Base-by-base conservation (phyloP, 2,329 filamentous ascomycete genomes). In the Grosmannia clavigera region DNA sequence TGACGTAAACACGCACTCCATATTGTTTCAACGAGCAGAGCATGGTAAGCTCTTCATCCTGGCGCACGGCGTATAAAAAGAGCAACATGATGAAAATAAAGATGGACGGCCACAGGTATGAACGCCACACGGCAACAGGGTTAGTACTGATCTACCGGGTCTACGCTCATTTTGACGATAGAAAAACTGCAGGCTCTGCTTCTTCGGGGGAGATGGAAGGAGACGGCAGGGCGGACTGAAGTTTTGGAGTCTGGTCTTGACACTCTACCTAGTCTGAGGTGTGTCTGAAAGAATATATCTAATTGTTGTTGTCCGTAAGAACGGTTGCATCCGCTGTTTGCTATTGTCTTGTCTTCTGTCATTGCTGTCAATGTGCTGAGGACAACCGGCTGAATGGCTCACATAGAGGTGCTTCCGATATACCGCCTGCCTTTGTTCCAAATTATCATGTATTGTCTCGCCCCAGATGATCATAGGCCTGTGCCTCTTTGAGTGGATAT, bases 171-270 rank as follows among this genome's bases (percentile, higher is more conserved):
- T 16, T 11, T 29, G 14, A 54, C 12, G 33, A 53, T 56, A 58
- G 31, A 59, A 54, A 38, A 16, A 16, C 19, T 29, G n/a, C 14
- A 16, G 9, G 22, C 33, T 58, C 48, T 43, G 38, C 29, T 16
- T 22, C 19, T 58, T n/a, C 46, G 12, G 27, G 27, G 48, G 27
- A 52, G 43, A 46, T n/a, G 19, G 43, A n/a, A 46, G 16, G 43
- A 46, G 43, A 19, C 14, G 46, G 29, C 43, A 57, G 57, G 50
- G 57, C 46, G 33, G 29, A 57, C 54, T 61, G 60, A 57, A 61
- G 60, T 61, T 61, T 58, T 51, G 60, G 60, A 61, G 60, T 61
- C 59, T 58, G 57, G 57, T 58, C 35, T 48, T 51, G 60, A 33
- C 35, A 40, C n/a, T 52, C 43, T 54, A 50, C 35, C 22, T 51